Conservation (phyloP, 305 asterid species). For the Nicotiana rustica region DNA sequence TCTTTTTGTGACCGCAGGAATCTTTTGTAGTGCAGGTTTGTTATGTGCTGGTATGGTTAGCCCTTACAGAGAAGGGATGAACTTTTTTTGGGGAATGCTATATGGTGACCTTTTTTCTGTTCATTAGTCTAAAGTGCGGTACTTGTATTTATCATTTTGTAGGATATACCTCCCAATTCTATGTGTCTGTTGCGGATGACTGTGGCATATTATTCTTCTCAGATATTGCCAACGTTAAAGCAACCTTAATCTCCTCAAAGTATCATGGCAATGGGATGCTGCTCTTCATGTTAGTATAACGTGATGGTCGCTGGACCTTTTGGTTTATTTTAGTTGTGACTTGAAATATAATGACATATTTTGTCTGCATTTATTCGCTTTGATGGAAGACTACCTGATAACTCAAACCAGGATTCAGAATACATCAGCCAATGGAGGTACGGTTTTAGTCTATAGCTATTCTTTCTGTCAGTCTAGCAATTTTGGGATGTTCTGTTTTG, state of each 20-base stretch:
- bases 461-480: background rate
- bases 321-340: background rate
- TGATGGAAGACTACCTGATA: constrained; percentile 20
- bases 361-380: constrained; percentile 29
- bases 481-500: background rate
- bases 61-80: background rate
- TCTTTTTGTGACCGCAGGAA: background rate
- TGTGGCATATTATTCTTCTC: background rate
- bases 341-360: constrained; percentile 18
- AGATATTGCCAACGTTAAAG: constrained; percentile 7
- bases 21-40: constrained; percentile 7
- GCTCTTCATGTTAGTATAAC: constrained; percentile 21
- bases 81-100: constrained; percentile 10
- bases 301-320: background rate
- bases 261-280: constrained; percentile 8
- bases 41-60: background rate
- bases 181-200: background rate
- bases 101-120: background rate
- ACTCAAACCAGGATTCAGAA: constrained; percentile 25
- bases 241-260: background rate
- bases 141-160: background rate
- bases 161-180: background rate
- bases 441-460: background rate
- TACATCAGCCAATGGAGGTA: constrained; percentile 27
- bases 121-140: background rate